phyloP scores from a whole-genome alignment of 805 yeast genomes.

The Teunomyces gatunensis region DNA sequence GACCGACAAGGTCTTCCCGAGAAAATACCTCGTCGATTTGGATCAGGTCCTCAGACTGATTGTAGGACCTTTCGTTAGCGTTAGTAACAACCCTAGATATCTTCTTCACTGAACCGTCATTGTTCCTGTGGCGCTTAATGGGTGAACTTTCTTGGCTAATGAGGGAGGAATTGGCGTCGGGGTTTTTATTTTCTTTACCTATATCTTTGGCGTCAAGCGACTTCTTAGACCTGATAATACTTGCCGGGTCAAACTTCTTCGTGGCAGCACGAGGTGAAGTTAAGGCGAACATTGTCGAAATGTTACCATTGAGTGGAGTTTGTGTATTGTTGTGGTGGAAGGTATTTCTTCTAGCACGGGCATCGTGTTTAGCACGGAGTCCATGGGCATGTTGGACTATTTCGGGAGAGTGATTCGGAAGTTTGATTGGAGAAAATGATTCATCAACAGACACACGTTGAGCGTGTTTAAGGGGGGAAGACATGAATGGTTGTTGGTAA shows the following conservation, averaged over 20 bases:
- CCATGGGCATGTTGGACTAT: conserved; percentile 41
- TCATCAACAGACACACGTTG: conserved; percentile 9
- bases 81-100: conserved; percentile 21
- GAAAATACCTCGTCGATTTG: conserved; percentile 21
- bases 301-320: conserved; percentile 9
- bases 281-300: conserved; percentile 7
- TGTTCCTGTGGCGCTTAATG: conserved; percentile 10
- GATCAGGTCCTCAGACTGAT: conserved; percentile 9
- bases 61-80: conserved; percentile 12
- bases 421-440: conserved; percentile 15
- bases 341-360: conserved; percentile 20
- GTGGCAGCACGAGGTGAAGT: conserved; percentile 11
- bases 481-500: conserved; percentile 4
- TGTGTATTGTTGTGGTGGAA: conserved; percentile 9
- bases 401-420: conserved; percentile 10
- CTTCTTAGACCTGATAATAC: conserved; percentile 15
- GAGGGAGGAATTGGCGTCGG: conserved; percentile 17
- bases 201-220: conserved; percentile 15
- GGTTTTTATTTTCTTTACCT: conserved; percentile 11
- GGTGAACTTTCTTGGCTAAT: conserved; percentile 15
- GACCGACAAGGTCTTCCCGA: conserved; percentile 24
- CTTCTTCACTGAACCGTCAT: conserved; percentile 11
- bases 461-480: conserved; percentile 6
- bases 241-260: conserved; percentile 8
- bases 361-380: conserved; percentile 35